Evolutionary conservation across 1,284 basidiomycete species (phyloP).

Genomic region (Pseudozyma hubeiensis): DNA sequence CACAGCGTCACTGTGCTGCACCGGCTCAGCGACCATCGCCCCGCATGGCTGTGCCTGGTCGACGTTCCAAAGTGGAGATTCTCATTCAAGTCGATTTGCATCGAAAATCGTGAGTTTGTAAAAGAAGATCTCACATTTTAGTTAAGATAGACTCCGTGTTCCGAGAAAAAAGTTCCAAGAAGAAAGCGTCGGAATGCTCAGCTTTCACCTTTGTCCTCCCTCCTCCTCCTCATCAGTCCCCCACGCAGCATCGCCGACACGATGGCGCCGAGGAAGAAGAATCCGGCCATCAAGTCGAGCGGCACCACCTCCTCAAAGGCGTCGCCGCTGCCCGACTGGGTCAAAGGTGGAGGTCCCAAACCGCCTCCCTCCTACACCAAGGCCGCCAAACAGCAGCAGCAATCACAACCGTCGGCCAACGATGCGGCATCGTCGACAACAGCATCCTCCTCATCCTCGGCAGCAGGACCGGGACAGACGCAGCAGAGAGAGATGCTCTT

Average conservation of each 20-base stretch:
- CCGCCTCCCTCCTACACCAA: constrained; percentile 58
- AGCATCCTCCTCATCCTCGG: not conserved
- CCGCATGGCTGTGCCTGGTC: too few species aligned
- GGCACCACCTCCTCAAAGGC: constrained; percentile 66
- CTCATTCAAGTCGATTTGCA: too few species aligned
- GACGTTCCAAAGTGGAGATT: too few species aligned
- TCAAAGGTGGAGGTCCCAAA: constrained; percentile 61
- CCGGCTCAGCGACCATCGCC: too few species aligned
- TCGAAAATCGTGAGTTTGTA: too few species aligned
- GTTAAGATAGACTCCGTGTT: too few species aligned
- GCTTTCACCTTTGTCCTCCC: too few species aligned
- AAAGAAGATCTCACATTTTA: too few species aligned
- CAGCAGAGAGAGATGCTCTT: constrained; percentile 59
- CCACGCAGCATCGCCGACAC: not conserved
- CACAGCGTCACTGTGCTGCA: too few species aligned
- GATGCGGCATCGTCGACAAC: not conserved
- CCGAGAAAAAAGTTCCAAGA: too few species aligned
- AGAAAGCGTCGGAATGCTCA: too few species aligned
- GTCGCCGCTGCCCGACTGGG: constrained; percentile 67
- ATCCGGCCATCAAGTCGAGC: constrained; percentile 64
- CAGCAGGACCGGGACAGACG: constrained; percentile 3
- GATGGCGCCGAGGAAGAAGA: constrained; percentile 66
- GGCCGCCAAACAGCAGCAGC: constrained; percentile 38
- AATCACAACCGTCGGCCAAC: constrained; percentile 22
- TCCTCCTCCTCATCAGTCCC: too few species aligned